Evolutionary conservation across 306 rosid genomes (phyloP), one percentile per base, ranked within the genome.

Genomic region (Citrullus mucosospermus): DNA sequence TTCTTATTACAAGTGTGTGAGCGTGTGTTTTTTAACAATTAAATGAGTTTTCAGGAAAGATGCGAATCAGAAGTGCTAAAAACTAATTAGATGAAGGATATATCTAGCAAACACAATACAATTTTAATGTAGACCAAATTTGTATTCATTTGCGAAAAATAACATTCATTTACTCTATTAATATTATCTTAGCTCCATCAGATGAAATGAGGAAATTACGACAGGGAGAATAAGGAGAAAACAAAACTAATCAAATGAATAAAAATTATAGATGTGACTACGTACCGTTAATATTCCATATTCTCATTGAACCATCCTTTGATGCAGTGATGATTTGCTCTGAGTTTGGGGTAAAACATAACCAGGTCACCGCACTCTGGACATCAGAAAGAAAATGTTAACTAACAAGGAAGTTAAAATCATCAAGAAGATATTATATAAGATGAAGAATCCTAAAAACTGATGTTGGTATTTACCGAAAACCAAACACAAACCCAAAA

Each of bases 361-460:
- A 89, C 99, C 99, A 96, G 76, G 98, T 93, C 79, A 93, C 98
- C 12, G 99, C 99, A 88, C 99, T 93, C 99, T 96, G 87, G 81
- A 70, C 75, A 80, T 53, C 60, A 76, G 70, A 20, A 82, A 68
- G 18, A 59, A 79, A 54, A 57, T 30, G 77, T 59, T 55, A 44
- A 73, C 10, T 25, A 39, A 56, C 34, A 75, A 72, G 65, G 66
- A 55, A 79, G 56, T 36, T 30, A 39, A 8, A 81, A 56, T 36
- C 81, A n/a, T 20, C 17, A 28, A 67, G 9, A 38, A 56, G 15
- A 78, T 46, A 66, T 51, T 50, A 2, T 69, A 20, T 13, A 53
- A 22, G 25, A 18, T 8, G 46, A 28, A 16, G 10, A 59, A 30
- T 44, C 76, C 16, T 69, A 69, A 44, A 44, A 69, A 5, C 20